Conservation (phyloP, 1,139 yeast species). For the Yamadazyma siamensis region DNA sequence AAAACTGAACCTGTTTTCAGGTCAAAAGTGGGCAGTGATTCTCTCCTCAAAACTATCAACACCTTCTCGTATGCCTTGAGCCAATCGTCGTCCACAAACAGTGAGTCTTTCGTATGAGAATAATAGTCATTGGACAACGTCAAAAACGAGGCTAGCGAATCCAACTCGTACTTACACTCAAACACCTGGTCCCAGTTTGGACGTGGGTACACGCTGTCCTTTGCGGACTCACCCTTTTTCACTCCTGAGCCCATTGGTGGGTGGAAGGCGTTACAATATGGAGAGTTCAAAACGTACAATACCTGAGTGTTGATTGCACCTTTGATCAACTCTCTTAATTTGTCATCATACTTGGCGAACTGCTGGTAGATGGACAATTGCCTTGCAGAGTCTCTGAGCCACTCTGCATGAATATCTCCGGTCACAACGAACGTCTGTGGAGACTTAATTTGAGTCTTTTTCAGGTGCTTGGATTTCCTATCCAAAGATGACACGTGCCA, state of each 20-base stretch:
- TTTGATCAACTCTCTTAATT: slow-evolving; percentile 49
- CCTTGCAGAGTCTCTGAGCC: slow-evolving; percentile 83
- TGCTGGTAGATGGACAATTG: slow-evolving; percentile 77
- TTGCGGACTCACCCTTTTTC: slow-evolving; percentile 49
- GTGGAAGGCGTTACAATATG: slow-evolving; percentile 90
- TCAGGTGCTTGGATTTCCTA: slow-evolving; percentile 9
- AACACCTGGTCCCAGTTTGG: slow-evolving; percentile 74
- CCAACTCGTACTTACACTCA: slow-evolving; percentile 89
- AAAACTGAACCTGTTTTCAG: slow-evolving; percentile 50
- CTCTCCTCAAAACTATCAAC: slow-evolving; percentile 54
- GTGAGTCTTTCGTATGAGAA: slow-evolving; percentile 48
- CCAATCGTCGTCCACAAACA: slow-evolving; percentile 59
- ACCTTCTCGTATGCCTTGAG: slow-evolving; percentile 53
- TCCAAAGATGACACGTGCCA: slow-evolving; percentile 54
- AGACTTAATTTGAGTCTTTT: slow-evolving; percentile 7
- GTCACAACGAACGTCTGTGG: slow-evolving; percentile 67
- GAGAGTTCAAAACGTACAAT: slow-evolving; percentile 53
- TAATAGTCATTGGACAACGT: slow-evolving; percentile 72
- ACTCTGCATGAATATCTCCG: slow-evolving; percentile 89
- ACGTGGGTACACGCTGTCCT: slow-evolving; percentile 63
- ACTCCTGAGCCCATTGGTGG: slow-evolving; percentile 69
- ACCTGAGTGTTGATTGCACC: slow-evolving; percentile 88
- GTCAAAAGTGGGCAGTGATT: slow-evolving; percentile 62
- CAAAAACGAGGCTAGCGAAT: slow-evolving; percentile 78
- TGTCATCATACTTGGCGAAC: slow-evolving; percentile 48